Conservation (phyloP, 2,329 filamentous ascomycete genomes). For the Ophiostoma australiae region DNA sequence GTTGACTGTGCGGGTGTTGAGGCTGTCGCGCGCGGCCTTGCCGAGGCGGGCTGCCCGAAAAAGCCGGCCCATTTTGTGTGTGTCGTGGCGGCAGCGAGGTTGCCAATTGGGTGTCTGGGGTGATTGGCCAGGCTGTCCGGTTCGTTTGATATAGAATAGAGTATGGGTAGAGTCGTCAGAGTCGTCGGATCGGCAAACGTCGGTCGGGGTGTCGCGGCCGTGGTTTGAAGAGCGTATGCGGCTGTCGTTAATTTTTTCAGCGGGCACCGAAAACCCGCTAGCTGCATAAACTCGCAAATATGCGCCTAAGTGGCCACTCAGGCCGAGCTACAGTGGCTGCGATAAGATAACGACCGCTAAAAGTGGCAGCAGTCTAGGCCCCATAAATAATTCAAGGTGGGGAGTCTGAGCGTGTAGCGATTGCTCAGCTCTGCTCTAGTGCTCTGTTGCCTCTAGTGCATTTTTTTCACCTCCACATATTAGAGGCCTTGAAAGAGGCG, state of each 20-base stretch:
- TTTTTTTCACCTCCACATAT: constrained; percentile 19
- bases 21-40: constrained; percentile 38
- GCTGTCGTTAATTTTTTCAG: constrained; percentile 30
- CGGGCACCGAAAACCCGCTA: constrained; percentile 1
- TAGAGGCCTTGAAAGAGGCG: neutral
- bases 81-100: constrained; percentile 2
- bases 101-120: neutral
- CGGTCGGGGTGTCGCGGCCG: neutral
- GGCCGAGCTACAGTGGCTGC: neutral
- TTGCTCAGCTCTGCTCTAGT: constrained; percentile 7
- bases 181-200: neutral
- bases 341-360: constrained; percentile 22
- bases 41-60: constrained; percentile 41
- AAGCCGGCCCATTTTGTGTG: constrained; percentile 13
- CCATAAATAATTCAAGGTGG: neutral
- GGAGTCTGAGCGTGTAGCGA: neutral
- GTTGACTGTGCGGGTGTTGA: constrained; percentile 35
- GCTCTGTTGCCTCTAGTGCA: neutral
- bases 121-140: neutral
- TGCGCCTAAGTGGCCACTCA: constrained; percentile 16
- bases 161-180: neutral
- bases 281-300: constrained; percentile 17
- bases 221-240: neutral
- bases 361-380: neutral
- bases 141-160: neutral